Conservation (phyloP, 192 early-diverging fungal genomes). For the Coemansia sp. region DNA sequence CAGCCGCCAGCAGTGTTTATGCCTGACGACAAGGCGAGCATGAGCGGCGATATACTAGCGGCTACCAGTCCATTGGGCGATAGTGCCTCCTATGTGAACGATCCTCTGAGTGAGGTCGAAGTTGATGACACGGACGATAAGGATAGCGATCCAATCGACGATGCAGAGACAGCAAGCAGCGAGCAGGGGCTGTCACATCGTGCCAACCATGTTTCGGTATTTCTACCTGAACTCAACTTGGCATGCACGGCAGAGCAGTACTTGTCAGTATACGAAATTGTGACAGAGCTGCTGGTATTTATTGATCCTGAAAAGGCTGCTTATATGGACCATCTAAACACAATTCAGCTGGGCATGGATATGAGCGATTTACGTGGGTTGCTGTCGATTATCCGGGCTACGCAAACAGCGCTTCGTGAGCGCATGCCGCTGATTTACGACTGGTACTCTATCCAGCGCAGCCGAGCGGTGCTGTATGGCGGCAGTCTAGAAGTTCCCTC, state of each 20-base stretch:
- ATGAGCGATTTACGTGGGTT: constrained; percentile 64
- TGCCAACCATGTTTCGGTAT: constrained; percentile 64
- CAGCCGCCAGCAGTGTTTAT: constrained; percentile 1
- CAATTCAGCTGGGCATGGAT: constrained; percentile 78
- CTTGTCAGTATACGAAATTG: constrained; percentile 67
- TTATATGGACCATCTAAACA: constrained; percentile 66
- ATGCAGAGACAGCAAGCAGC: constrained; percentile 17
- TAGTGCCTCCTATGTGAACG: neutral
- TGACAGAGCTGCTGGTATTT: constrained; percentile 77
- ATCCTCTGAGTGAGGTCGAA: neutral
- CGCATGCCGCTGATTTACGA: constrained; percentile 46
- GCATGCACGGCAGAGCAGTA: constrained; percentile 77
- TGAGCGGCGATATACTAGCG: neutral
- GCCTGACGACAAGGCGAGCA: no score
- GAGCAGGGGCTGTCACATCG: constrained; percentile 55
- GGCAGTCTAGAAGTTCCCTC: constrained; percentile 8
- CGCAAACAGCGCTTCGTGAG: constrained; percentile 48
- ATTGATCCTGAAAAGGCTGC: constrained; percentile 76
- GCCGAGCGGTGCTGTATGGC: constrained; percentile 24
- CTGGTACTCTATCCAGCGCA: constrained; percentile 49
- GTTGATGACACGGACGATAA: neutral
- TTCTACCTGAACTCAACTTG: constrained; percentile 71
- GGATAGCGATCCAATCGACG: constrained; percentile 20
- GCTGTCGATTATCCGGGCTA: constrained; percentile 39
- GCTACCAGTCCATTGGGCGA: neutral